Conservation (phyloP, 208 protist species). For the Balamuthia mandrillaris region DNA sequence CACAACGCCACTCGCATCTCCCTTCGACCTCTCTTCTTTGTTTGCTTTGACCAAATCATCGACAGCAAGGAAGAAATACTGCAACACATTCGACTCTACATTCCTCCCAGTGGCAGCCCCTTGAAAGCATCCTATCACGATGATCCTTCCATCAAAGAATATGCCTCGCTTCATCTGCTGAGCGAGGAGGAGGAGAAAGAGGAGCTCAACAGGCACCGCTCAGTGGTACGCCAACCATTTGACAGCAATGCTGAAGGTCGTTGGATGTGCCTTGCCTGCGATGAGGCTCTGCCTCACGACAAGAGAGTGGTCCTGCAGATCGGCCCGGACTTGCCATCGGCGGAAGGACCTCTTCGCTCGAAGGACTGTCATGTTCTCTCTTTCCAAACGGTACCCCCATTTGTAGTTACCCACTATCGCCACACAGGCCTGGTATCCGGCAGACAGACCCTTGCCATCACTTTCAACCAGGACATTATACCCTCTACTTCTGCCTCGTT, state of each 20-base stretch:
- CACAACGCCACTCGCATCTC: background rate
- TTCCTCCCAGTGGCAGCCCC: background rate
- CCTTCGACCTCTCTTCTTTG: background rate
- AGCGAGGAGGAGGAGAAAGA: background rate
- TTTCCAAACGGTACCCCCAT: too few species aligned
- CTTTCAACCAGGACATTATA: too few species aligned
- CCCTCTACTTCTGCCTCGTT: too few species aligned
- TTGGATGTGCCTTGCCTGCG: background rate
- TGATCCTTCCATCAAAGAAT: background rate
- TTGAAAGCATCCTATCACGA: background rate
- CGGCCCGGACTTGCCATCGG: conserved; percentile 28
- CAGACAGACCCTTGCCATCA: too few species aligned
- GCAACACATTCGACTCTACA: background rate
- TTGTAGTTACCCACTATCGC: too few species aligned
- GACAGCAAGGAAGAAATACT: conserved; percentile 4
- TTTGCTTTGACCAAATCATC: conserved; percentile 10
- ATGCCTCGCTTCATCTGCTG: background rate
- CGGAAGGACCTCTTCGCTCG: conserved; percentile 19
- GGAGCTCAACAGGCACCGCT: background rate
- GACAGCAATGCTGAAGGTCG: background rate
- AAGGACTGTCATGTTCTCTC: too few species aligned
- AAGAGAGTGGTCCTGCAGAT: background rate
- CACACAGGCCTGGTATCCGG: too few species aligned
- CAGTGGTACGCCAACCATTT: too few species aligned
- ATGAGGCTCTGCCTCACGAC: background rate